A percentile compares a stretch with the other conserved stretches of the same genome.
Evolutionary conservation across 192 early-diverging fungal genomes (phyloP).

Genomic region (Podochytrium sp.): DNA sequence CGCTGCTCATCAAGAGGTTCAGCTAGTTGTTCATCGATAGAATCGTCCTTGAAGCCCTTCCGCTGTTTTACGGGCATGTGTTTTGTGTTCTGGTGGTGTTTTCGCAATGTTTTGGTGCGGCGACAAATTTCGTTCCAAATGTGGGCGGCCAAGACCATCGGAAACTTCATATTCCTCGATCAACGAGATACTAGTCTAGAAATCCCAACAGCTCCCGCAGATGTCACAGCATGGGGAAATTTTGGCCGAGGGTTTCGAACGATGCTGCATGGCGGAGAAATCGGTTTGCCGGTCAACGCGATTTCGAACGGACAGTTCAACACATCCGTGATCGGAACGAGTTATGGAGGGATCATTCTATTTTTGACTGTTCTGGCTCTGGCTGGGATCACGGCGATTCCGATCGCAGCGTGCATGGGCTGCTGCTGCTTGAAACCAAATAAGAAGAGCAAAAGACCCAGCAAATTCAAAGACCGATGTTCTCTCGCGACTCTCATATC

Average conservation of each 20-base stretch:
- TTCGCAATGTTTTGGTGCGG: too few species aligned
- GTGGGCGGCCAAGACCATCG: too few species aligned
- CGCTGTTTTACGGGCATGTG: conserved; percentile 2
- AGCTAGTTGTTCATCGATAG: neutral
- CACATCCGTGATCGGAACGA: neutral
- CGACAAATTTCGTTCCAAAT: too few species aligned
- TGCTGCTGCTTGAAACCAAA: neutral
- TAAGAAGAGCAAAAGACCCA: neutral
- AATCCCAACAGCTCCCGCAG: neutral
- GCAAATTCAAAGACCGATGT: neutral
- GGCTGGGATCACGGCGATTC: neutral
- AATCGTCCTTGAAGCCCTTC: conserved; percentile 5
- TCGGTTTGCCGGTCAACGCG: neutral
- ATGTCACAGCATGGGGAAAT: neutral
- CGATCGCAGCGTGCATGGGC: neutral
- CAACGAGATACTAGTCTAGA: neutral
- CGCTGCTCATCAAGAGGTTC: conserved; percentile 20
- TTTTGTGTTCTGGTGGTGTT: too few species aligned
- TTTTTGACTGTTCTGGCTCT: neutral
- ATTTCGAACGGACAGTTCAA: neutral
- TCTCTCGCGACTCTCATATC: neutral
- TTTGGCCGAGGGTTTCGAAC: conserved; percentile 1
- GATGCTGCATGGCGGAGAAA: neutral
- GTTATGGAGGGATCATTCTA: neutral
- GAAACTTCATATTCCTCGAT: too few species aligned